Evolutionary conservation across 768 basidiomycete genomes (phyloP), one percentile per base, ranked within the genome.

Genomic region (Fomitopsis serialis): DNA sequence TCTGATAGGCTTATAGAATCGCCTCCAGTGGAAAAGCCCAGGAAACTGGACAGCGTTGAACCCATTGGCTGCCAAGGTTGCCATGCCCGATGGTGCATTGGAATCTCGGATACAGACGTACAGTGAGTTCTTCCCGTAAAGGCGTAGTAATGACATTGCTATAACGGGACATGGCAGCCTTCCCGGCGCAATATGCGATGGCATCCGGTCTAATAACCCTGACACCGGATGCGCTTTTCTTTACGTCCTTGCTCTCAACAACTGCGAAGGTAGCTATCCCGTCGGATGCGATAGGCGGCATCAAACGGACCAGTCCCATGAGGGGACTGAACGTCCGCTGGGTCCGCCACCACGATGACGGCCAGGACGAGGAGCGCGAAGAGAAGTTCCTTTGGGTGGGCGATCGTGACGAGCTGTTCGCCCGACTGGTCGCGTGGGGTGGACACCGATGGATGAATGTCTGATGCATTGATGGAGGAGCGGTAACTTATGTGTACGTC

Each of bases 371-470:
- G 29, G 73, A 73, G 53, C 73, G 68, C 50, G 78, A 79, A 50
- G 82, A 80, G 48, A 78, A 68, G 58, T 85, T 87, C 60, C 56
- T 68, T 17, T 84, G 82, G 80, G 74, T 87, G 36, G 78, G 78
- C 29, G 72, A 69, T 23, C 77, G 85, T 5, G 83, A 87, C 64
- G 85, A 87, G 45, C 63, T 87, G 17, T 87, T 88, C 64, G 81
- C 81, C 42, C 68, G 84, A 54, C 73, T 88, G 12, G 73, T 86
- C 17, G 80, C 80, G 15, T 66, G 68, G 58, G 74, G 75, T 25
- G 77, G 76, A 22, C 68, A 67, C 43, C 71, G 71, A 27, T 84
- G 82, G 82, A 64, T 76, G 52, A 76, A 43, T 21, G 25, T 51
- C 27, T 51, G 50, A 51, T n/a, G n/a, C n/a, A n/a, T 43, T n/a